Base-by-base conservation (phyloP, 768 basidiomycete genomes). In the Cystobasidiopsis lactophilus region DNA sequence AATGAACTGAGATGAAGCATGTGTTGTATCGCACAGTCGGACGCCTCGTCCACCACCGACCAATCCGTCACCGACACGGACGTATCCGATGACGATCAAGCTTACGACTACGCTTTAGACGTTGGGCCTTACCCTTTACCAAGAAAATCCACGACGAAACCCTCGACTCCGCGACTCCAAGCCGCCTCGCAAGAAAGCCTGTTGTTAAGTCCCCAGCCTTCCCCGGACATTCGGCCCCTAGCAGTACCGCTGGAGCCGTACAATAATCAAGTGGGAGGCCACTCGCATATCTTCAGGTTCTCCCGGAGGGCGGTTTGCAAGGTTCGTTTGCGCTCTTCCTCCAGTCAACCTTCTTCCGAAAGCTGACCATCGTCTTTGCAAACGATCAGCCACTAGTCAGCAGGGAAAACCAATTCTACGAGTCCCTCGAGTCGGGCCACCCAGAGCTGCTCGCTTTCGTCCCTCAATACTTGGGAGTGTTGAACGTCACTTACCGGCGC, bases 231-330 rank as follows among this genome's bases (percentile, higher is more conserved):
- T 14, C 27, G 40, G 38, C 40, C 55, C 10, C 44, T 48, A 45
- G 49, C 19, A 54, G 86, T 98, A 45, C 91, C 89, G 31, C 70
- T 98, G 7, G 78, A 82, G 45, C 93, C 93, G 4, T 98, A 95
- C 69, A 78, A 84, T 46, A 93, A 98, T 61, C 89, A 96, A 68
- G 93, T 98, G 29, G 93, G 93, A 39, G 93, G 93, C 2, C 93
- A 98, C 65, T 85, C 77, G 58, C 82, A 85, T 52, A 93, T 98
- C 61, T 96, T 96, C 69, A 88, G 89, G 64, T 96, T 98, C 59
- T 95, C 89, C 3, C 85, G 85, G 63, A 76, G 88, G 58, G 91
- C 93, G 7, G 88, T 98, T 16, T 98, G 93, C 73, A 98, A 98
- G 78, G 91, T 93, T 60, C 62, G 81, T 66, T 40, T 40, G 59